These are phyloP conservation scores for Sarocladium brachiariae DNA, from an alignment of 2,329 filamentous ascomycete genomes.

Conservation along the genomic window DNA sequence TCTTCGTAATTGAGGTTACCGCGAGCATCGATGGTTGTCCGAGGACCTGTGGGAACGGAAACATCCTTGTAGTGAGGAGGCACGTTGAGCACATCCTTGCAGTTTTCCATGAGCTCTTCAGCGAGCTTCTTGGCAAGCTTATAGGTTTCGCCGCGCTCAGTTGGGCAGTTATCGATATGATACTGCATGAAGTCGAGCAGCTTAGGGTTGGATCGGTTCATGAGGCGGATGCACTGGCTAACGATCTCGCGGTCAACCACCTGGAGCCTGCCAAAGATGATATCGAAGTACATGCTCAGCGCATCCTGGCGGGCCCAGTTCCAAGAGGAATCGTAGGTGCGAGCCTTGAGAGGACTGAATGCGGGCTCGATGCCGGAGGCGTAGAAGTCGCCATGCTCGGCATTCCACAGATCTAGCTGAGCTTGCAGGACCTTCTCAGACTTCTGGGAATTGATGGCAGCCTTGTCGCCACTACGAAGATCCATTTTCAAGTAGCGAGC, in stretches of 20 bases:
- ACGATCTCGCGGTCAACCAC: constrained; percentile 96
- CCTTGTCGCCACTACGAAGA: constrained; percentile 92
- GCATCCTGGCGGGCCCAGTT: constrained; percentile 99
- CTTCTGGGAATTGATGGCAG: constrained; percentile 75
- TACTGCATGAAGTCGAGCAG: constrained; percentile 99
- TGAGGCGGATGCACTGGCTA: constrained; percentile 96
- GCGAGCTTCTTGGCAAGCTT: constrained; percentile 94
- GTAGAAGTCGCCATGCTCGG: constrained; percentile 95
- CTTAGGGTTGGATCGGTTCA: constrained; percentile 96
- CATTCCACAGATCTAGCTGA: constrained; percentile 89
- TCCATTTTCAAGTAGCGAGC: constrained; percentile 97
- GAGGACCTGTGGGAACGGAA: constrained; percentile 80
- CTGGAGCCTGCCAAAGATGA: constrained; percentile 92
- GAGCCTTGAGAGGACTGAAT: constrained; percentile 88
- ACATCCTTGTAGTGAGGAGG: constrained; percentile 96
- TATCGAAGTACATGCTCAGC: constrained; percentile 97
- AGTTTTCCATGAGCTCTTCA: constrained; percentile 92
- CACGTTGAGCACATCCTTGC: constrained; percentile 79
- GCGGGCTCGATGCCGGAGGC: constrained; percentile 89
- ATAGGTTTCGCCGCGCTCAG: constrained; percentile 94
- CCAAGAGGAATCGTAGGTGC: constrained; percentile 97
- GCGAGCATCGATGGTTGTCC: constrained; percentile 84
- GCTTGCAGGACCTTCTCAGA: constrained; percentile 83
- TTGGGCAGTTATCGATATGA: constrained; percentile 97
- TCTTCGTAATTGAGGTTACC: constrained; percentile 93